Evolutionary conservation across 75 land plant genomes (phyloP).

Genomic region (Selaginella tamariscina): DNA sequence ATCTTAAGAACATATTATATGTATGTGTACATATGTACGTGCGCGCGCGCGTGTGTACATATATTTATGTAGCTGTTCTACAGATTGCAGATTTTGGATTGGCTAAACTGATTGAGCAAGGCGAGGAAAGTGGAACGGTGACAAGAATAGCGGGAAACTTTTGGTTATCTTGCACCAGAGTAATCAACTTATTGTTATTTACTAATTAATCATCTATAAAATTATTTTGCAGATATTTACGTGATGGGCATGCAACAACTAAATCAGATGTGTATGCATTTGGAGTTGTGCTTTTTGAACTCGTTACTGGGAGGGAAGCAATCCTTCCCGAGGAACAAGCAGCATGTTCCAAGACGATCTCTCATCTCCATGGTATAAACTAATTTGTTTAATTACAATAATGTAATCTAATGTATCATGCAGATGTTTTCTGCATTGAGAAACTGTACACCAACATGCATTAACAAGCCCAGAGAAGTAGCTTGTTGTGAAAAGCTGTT

Average conservation of each 20-base stretch:
- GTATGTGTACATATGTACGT: no score
- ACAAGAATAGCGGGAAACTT: constrained; percentile 73
- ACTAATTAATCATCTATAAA: background rate
- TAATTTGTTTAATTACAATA: background rate
- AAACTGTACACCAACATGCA: constrained; percentile 36
- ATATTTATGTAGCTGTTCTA: background rate
- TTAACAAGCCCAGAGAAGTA: constrained; percentile 44
- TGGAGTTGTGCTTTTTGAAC: constrained; percentile 84
- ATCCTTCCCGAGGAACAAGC: constrained; percentile 40
- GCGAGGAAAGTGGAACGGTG: constrained; percentile 40
- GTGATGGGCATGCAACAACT: constrained; percentile 61
- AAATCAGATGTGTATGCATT: constrained; percentile 87
- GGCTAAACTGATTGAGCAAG: constrained; percentile 53
- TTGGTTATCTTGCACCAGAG: constrained; percentile 91
- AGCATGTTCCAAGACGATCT: constrained; percentile 39
- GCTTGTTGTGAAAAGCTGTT: no score
- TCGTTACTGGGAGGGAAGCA: constrained; percentile 69
- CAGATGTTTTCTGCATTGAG: constrained; percentile 58
- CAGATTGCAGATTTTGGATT: constrained; percentile 89
- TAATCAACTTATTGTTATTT: constrained; percentile 17
- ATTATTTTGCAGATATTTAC: constrained; percentile 43
- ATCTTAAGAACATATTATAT: no score
- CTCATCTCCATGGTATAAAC: constrained; percentile 55
- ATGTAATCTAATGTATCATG: constrained; percentile 2
- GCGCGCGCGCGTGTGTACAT: no score